A percentile compares a stretch with the other conserved stretches of the same genome.
Evolutionary conservation across 75 land plant species (phyloP).

Genomic region (Selaginella moellendorffii): DNA sequence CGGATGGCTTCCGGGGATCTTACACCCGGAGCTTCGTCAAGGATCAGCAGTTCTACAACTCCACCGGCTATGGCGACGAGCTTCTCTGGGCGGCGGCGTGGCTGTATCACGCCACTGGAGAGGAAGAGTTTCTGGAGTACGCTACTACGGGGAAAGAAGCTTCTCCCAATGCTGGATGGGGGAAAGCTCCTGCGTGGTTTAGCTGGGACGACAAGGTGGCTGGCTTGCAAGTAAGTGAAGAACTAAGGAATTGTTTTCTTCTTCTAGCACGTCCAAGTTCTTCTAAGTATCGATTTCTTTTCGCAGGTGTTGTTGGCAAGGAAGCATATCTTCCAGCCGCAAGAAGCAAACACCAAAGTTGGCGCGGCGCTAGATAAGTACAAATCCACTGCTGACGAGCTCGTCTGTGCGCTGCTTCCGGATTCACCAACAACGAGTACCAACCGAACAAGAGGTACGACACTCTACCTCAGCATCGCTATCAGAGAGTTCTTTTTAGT

Average conservation of each 20-base stretch:
- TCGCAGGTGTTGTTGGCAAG: constrained; percentile 63
- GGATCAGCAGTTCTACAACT: constrained; percentile 63
- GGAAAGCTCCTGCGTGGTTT: constrained; percentile 76
- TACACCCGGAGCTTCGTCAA: constrained; percentile 54
- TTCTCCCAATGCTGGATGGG: constrained; percentile 58
- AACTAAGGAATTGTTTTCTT: too few relatives aligned
- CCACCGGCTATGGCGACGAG: constrained; percentile 84
- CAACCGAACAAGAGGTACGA: constrained; percentile 59
- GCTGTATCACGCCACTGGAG: constrained; percentile 84
- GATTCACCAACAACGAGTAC: constrained; percentile 68
- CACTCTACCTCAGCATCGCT: not conserved
- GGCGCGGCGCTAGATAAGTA: constrained; percentile 38
- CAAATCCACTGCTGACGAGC: constrained; percentile 57
- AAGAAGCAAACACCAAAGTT: constrained; percentile 20
- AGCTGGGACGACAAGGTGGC: constrained; percentile 96
- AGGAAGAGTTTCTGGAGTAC: constrained; percentile 44
- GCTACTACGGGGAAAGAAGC: constrained; percentile 49
- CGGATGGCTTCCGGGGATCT: constrained; percentile 38
- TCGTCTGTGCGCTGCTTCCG: constrained; percentile 81
- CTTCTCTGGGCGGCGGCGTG: constrained; percentile 92
- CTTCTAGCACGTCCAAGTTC: too few relatives aligned
- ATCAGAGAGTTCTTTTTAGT: not conserved
- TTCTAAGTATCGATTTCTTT: not conserved
- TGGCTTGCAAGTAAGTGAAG: constrained; percentile 92
- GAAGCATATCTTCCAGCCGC: constrained; percentile 30